Evolutionary conservation across 768 basidiomycete species (phyloP).

Genomic region (Tylopilus rubrobrunneus): DNA sequence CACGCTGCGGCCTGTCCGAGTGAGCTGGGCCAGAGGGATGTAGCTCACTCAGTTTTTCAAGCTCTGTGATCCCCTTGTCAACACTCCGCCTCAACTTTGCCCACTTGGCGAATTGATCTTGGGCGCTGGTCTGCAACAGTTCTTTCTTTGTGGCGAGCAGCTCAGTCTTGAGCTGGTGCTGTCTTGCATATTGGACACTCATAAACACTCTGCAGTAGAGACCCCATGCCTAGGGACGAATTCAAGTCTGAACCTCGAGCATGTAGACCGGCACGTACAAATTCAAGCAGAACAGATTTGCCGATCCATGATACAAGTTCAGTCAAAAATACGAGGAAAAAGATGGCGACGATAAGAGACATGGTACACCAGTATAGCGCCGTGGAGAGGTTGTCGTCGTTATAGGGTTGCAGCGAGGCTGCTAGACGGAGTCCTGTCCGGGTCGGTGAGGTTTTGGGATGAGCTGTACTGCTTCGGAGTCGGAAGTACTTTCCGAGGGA

Average conservation of each 20-base stretch:
- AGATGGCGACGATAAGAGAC: slow-evolving; percentile 80
- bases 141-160: slow-evolving; percentile 80
- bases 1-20: background rate
- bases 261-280: slow-evolving; percentile 47
- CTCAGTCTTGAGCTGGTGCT: slow-evolving; percentile 73
- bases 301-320: slow-evolving; percentile 89
- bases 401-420: slow-evolving; percentile 3
- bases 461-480: background rate
- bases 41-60: slow-evolving; percentile 86
- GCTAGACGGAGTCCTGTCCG: background rate
- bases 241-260: slow-evolving; percentile 3
- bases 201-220: slow-evolving; percentile 67
- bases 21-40: background rate
- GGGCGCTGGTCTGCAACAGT: slow-evolving; percentile 84
- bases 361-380: slow-evolving; percentile 35
- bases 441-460: background rate
- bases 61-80: slow-evolving; percentile 86
- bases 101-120: slow-evolving; percentile 99
- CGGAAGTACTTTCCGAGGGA: too few relatives aligned
- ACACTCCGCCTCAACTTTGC: slow-evolving; percentile 86
- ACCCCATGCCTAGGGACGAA: slow-evolving; percentile 58
- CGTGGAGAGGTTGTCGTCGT: background rate
- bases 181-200: slow-evolving; percentile 48
- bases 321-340: slow-evolving; percentile 75
- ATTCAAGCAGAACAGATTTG: slow-evolving; percentile 73